phyloP scores from a whole-genome alignment of 1,139 yeast species.

The Torulaspora globosa region DNA sequence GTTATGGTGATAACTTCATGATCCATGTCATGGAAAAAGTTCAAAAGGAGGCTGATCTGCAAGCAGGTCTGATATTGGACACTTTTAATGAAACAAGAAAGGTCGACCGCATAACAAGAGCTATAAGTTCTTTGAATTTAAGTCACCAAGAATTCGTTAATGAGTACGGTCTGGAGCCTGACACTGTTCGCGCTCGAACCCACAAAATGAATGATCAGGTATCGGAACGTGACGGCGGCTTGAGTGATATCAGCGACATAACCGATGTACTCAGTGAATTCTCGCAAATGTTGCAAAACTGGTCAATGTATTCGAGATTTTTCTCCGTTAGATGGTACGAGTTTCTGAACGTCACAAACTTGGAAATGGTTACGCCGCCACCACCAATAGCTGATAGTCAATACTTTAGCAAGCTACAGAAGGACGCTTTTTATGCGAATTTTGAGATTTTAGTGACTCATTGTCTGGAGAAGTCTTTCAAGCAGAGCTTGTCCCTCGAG shows the following conservation, averaged over 20 bases:
- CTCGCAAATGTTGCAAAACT: slow-evolving; percentile 72
- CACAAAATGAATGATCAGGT: slow-evolving; percentile 3
- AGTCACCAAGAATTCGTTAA: slow-evolving; percentile 8
- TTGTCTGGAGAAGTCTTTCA: slow-evolving; percentile 73
- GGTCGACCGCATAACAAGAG: slow-evolving; percentile 52
- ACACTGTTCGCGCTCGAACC: background rate
- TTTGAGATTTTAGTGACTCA: slow-evolving; percentile 60
- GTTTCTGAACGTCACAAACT: slow-evolving; percentile 33
- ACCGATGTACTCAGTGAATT: slow-evolving; percentile 63
- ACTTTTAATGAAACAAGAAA: slow-evolving; percentile 56
- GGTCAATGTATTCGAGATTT: slow-evolving; percentile 81
- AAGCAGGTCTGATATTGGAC: slow-evolving; percentile 81
- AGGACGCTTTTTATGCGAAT: slow-evolving; percentile 52
- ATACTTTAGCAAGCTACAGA: slow-evolving; percentile 55
- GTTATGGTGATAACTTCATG: slow-evolving; percentile 67
- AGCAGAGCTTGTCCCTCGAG: slow-evolving; percentile 76
- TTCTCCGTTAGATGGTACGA: slow-evolving; percentile 62
- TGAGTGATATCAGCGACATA: slow-evolving; percentile 49
- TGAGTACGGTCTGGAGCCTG: background rate
- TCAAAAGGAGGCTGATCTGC: slow-evolving; percentile 86
- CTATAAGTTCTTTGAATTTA: slow-evolving; percentile 39
- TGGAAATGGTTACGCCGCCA: slow-evolving; percentile 42
- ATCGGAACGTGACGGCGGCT: slow-evolving; percentile 12
- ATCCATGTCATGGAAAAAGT: slow-evolving; percentile 63
- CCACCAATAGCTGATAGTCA: slow-evolving; percentile 55